Base-by-base conservation (phyloP, 225 moss, liverwort and hornwort species). In the Lunularia cruciata region DNA sequence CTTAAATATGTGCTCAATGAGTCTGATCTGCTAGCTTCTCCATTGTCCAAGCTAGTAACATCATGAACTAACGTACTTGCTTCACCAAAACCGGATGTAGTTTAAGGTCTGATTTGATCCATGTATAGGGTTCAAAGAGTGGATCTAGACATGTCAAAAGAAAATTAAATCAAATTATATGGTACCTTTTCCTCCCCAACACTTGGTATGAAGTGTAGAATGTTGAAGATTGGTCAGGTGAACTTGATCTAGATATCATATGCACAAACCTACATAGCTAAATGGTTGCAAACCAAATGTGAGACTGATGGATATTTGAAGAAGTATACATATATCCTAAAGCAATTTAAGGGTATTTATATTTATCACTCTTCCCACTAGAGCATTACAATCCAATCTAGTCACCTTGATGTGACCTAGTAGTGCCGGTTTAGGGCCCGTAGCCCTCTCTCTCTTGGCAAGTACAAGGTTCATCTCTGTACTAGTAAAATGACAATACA, bases 221-320 rank as follows among this genome's bases (percentile, higher is more conserved):
- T 42, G 12, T 42, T 42, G 42, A 45, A 42, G 4, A 64, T 42
- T 64, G 42, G 63, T 36, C 11, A 64, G 39, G 43, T 64, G 63
- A 0, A 64, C 63, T 42, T 64, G 42, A 45, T 64, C 43, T 13
- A 18, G 51, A 22, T 52, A 22, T 15, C 43, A 43, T 52, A 18
- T 52, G 20, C 13, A 4, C 5, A 5, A 6, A 52, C 19, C 20
- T 13, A 4, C 5, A 22, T 22, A 52, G 20, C 51, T n/a, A 22
- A n/a, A 10, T 52, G 8, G 12, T 4, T 13, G 20, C 20, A 12
- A 22, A n/a, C 6, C 12, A 42, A 6, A 42, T 42, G 8, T 42
- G 12, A 12, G 12, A 42, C 6, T 6, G 12, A 42, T 52, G 51
- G 13, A 52, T 5, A n/a, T 52, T 58, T 27, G 26, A 33, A 25